Evolutionary conservation across 169 alveolate species (phyloP), one percentile per base, ranked within the genome.

Genomic region (Neospora caninum): DNA sequence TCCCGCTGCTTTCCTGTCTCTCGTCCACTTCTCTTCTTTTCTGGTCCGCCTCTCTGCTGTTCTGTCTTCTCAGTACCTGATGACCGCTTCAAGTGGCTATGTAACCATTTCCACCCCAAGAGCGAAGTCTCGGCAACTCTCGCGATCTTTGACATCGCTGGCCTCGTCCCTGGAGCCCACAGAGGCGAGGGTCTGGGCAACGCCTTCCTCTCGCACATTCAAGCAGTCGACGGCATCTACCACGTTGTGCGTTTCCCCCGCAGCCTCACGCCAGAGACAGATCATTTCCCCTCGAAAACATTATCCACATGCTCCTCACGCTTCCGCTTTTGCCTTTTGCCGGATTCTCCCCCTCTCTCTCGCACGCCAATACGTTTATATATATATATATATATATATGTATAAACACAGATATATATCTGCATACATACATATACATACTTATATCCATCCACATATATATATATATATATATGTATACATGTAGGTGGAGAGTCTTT

Each of bases 151-250:
- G 99, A 99, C 96, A 99, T 99, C 88, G 99, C 99, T 16, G 99
- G 99, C 20, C 97, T 99, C 31, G 99, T 99, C 31, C 98, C 98
- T 53, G 99, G 99, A 67, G 99, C 99, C 29, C 98, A 98, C 92
- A 97, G 98, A 88, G 99, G 99, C 31, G 99, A 99, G 96, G 99
- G 99, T 7, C 98, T 99, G 78, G 99, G 99, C 80, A 99, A 99
- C 95, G 99, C 99, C 78, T 99, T 99, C 97, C 96, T 99, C 84
- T 98, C 99, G 25, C 99, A 99, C 95, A 99, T 99, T 78, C 96
- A 95, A 82, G 99, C 99, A 49, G 99, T 98, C 22, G 99, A 99
- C 96, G 99, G 99, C 88, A 99, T 99, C 86, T 99, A 95, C 95
- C 99, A 99, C 92, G 99, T 99, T 70, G 99, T 99, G 29, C 93